phyloP scores from a whole-genome alignment of 108 stramenopile genomes.

The Cylindrotheca fusiformis region DNA sequence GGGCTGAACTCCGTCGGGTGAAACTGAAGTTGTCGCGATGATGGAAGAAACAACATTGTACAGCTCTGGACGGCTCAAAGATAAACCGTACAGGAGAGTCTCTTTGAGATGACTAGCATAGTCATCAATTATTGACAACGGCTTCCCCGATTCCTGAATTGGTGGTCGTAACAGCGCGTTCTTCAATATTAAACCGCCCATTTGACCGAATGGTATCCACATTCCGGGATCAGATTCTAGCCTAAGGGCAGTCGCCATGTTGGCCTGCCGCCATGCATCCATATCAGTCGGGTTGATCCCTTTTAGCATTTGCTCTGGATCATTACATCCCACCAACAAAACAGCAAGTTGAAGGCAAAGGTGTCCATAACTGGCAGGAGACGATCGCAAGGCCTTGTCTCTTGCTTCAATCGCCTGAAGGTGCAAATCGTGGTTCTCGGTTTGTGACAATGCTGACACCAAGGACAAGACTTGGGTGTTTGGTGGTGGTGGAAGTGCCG shows the following conservation, averaged over 20 bases:
- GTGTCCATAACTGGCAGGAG: slow-evolving; percentile 50
- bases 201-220: slow-evolving; percentile 85
- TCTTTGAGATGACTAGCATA: slow-evolving; percentile 38
- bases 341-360: slow-evolving; percentile 54
- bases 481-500: slow-evolving; percentile 53
- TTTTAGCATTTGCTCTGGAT: slow-evolving; percentile 25
- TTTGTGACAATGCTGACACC: slow-evolving; percentile 69
- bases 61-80: slow-evolving; percentile 32
- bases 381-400: slow-evolving; percentile 62
- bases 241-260: slow-evolving; percentile 26
- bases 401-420: slow-evolving; percentile 72
- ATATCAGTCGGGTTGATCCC: slow-evolving; percentile 38
- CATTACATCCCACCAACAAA: slow-evolving; percentile 42
- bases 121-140: slow-evolving; percentile 18
- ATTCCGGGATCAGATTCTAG: slow-evolving; percentile 31
- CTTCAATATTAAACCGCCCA: slow-evolving; percentile 87
- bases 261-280: slow-evolving; percentile 51
- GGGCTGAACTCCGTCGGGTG: slow-evolving; percentile 41
- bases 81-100: slow-evolving; percentile 34
- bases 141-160: slow-evolving; percentile 1
- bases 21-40: slow-evolving; percentile 49
- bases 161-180: slow-evolving; percentile 77
- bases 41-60: slow-evolving; percentile 47
- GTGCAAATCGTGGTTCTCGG: slow-evolving; percentile 57
- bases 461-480: slow-evolving; percentile 62